Percentiles rank a stretch among this genome's conserved stretches.
phyloP scores from a whole-genome alignment of 192 early-diverging fungal species.

The Entomortierella beljakovae region DNA sequence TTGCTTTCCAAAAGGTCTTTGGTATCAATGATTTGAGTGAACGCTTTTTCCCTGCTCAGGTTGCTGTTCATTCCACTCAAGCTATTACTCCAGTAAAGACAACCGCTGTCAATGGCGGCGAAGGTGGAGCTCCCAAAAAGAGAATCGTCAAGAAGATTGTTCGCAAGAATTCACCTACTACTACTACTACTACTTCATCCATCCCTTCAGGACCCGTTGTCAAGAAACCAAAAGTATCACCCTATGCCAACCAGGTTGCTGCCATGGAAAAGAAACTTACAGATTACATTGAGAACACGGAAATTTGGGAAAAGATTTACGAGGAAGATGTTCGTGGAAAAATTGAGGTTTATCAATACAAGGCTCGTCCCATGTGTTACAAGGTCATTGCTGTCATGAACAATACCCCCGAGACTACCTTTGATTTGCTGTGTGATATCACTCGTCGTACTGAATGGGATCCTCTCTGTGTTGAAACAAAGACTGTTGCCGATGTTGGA shows the following conservation, averaged over 20 bases:
- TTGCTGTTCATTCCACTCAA: slow-evolving; percentile 13
- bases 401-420: slow-evolving; percentile 34
- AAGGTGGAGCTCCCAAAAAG: neutral
- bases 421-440: slow-evolving; percentile 45
- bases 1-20: slow-evolving; percentile 51
- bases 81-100: slow-evolving; percentile 17
- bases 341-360: slow-evolving; percentile 48
- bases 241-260: slow-evolving; percentile 31
- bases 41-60: slow-evolving; percentile 32
- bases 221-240: slow-evolving; percentile 12
- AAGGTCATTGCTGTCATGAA: slow-evolving; percentile 48
- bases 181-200: too few relatives aligned
- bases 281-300: slow-evolving; percentile 34
- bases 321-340: slow-evolving; percentile 34
- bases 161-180: slow-evolving; percentile 1
- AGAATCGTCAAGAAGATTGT: slow-evolving; percentile 15
- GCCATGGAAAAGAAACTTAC: slow-evolving; percentile 49
- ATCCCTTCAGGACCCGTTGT: neutral
- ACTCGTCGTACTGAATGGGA: slow-evolving; percentile 41
- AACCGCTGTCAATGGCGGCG: neutral
- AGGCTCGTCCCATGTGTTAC: slow-evolving; percentile 50
- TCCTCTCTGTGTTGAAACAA: slow-evolving; percentile 45
- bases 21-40: slow-evolving; percentile 44
- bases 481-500: slow-evolving; percentile 13
- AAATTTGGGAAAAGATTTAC: slow-evolving; percentile 49